Evolutionary conservation across 1,284 basidiomycete species (phyloP).

Genomic region (Ustilago loliicola): DNA sequence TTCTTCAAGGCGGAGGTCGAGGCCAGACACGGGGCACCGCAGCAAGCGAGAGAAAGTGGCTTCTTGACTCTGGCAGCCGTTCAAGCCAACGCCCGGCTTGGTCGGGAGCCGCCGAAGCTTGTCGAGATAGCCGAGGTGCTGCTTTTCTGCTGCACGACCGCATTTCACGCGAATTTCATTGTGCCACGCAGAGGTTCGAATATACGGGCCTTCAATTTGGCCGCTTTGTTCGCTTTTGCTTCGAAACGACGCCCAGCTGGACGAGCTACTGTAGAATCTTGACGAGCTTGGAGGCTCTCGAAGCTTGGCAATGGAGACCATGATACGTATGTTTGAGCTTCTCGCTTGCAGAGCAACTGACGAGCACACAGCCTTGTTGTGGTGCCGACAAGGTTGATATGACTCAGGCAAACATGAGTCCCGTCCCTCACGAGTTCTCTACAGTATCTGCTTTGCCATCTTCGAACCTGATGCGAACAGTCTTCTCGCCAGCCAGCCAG

Average conservation of each 20-base stretch:
- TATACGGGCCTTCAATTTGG: background rate
- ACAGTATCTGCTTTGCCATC: background rate
- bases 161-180: conserved; percentile 30
- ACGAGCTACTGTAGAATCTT: background rate
- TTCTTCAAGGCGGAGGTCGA: background rate
- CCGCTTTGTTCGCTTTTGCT: background rate
- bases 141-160: conserved; percentile 18
- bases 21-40: background rate
- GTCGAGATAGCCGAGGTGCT: conserved; percentile 19
- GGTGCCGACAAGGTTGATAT: conserved; percentile 9
- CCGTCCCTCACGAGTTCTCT: too few relatives aligned
- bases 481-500: background rate
- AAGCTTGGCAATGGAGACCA: background rate
- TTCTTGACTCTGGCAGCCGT: background rate
- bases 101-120: conserved; percentile 33
- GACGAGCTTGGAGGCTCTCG: too few relatives aligned
- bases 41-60: conserved; percentile 11
- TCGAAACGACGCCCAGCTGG: too few relatives aligned
- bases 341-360: conserved; percentile 3
- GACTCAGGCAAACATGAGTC: background rate
- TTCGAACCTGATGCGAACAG: too few relatives aligned
- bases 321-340: background rate
- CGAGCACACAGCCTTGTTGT: background rate
- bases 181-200: too few relatives aligned
- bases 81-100: background rate